Base-by-base conservation (phyloP, 139 green algal species). In the Chlamydomonas sphaeroides region DNA sequence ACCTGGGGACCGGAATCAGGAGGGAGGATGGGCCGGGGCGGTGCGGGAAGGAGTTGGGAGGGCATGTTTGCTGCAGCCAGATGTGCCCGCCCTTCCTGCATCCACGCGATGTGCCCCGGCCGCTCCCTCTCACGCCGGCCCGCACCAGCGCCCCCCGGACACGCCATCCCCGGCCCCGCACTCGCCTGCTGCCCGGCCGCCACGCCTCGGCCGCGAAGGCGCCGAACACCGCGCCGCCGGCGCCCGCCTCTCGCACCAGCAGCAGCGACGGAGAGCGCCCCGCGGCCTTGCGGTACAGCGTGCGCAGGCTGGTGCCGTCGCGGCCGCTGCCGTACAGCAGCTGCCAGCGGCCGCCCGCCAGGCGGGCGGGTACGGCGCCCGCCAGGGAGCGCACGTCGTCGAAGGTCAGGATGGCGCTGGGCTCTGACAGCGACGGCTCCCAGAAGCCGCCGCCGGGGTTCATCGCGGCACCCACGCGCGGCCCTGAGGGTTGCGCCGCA, bases 261-360 rank as follows among this genome's bases (percentile, higher is more conserved):
- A 96, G 79, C 63, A 97, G 25, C 6, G 80, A 92, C 25, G 87
- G 87, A 26, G 84, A 71, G 38, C 78, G 69, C 74, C 74, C 53
- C 75, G 78, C 33, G 74, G 68, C 8, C 67, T 88, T 92, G 32
- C 93, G 92, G 85, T 94, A 95, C 77, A 97, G 57, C 20, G 93
- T 96, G 18, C 91, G 79, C 10, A 97, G 85, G 62, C 76, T 91
- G 88, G 92, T 93, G 63, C 94, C 94, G 71, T 97, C 88, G 7
- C 88, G 68, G 0, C 63, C 65, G 28, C 89, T 94, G 86, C 86
- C 89, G 81, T 93, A 94, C 51, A 90, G 65, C 36, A 93, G 69
- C 32, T 68, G 51, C 91, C 91, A 94, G 3, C 83, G 65, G 65
- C 79, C 35, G 26, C 59, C 30, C 35, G 68, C 56, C 32, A 79